These are phyloP conservation scores for Scenedesmus sp. DNA, from an alignment of 163 green algal species.

Conservation along the genomic window DNA sequence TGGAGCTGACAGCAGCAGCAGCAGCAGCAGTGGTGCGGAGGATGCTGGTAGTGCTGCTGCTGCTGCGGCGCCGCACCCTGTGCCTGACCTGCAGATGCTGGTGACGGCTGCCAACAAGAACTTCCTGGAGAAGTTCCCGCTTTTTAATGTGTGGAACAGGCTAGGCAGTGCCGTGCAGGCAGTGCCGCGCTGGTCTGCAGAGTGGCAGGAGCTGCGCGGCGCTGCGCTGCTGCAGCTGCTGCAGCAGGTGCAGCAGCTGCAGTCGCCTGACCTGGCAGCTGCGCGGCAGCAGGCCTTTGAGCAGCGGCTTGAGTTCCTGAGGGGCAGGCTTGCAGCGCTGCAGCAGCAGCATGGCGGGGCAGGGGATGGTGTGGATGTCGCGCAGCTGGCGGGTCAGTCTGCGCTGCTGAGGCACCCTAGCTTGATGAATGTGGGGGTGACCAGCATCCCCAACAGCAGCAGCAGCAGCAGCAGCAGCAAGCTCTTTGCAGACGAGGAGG, in stretches of 20 bases:
- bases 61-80: not conserved
- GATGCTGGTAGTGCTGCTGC: not conserved
- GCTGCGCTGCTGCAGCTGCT: not conserved
- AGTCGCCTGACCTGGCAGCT: not conserved
- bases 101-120: not conserved
- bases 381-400: not conserved
- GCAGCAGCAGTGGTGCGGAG: not conserved
- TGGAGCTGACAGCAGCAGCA: not conserved
- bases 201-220: not conserved
- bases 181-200: slow-evolving; percentile 12
- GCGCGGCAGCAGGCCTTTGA: slow-evolving; percentile 13
- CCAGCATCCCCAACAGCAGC: not conserved
- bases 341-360: not conserved
- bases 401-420: not conserved
- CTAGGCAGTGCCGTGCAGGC: not conserved
- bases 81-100: not conserved
- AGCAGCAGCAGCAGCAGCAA: slow-evolving; percentile 3
- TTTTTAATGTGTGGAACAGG: not conserved
- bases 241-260: not conserved
- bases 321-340: not conserved
- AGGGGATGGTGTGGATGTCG: not conserved
- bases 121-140: slow-evolving; percentile 1
- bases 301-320: not conserved
- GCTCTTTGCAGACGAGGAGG: not conserved
- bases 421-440: not conserved